Conservation (phyloP, 177 flowering plant genomes). For the Vitis hybrid region DNA sequence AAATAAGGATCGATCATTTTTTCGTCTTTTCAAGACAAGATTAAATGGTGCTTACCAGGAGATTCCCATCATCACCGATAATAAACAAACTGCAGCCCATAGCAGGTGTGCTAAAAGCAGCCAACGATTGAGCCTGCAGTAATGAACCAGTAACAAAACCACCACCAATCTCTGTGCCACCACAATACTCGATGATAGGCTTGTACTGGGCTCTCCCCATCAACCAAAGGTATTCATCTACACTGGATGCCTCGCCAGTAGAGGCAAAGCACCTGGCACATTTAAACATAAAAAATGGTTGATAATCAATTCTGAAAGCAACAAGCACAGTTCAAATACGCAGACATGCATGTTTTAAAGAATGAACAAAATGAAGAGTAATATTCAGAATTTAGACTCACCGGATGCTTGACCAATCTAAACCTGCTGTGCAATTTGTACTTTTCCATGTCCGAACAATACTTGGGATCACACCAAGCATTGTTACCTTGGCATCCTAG, state of each 20-base stretch:
- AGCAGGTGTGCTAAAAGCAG: constrained; percentile 95
- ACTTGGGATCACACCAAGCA: constrained; percentile 97
- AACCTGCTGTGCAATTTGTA: constrained; percentile 60
- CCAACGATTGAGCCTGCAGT: constrained; percentile 78
- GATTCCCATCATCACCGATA: constrained; percentile 70
- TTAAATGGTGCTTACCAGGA: constrained; percentile 54
- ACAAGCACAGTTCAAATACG: neutral
- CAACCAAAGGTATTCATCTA: constrained; percentile 92
- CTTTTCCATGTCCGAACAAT: constrained; percentile 89
- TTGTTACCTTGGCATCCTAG: constrained; percentile 93
- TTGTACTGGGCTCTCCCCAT: constrained; percentile 91
- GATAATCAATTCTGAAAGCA: neutral
- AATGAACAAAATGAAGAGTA: too few relatives aligned
- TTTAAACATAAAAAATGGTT: constrained; percentile 10
- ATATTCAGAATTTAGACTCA: constrained; percentile 27
- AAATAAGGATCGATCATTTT: neutral
- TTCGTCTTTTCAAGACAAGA: constrained; percentile 6
- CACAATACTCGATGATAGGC: constrained; percentile 96
- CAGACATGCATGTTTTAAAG: too few relatives aligned
- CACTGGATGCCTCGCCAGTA: constrained; percentile 94
- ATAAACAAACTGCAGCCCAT: constrained; percentile 84
- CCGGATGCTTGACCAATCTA: constrained; percentile 92
- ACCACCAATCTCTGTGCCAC: constrained; percentile 98
- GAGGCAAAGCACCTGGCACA: constrained; percentile 80
- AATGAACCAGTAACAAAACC: constrained; percentile 82